phyloP scores from a whole-genome alignment of 2,329 filamentous ascomycete genomes.

The Cladosporium sp. region DNA sequence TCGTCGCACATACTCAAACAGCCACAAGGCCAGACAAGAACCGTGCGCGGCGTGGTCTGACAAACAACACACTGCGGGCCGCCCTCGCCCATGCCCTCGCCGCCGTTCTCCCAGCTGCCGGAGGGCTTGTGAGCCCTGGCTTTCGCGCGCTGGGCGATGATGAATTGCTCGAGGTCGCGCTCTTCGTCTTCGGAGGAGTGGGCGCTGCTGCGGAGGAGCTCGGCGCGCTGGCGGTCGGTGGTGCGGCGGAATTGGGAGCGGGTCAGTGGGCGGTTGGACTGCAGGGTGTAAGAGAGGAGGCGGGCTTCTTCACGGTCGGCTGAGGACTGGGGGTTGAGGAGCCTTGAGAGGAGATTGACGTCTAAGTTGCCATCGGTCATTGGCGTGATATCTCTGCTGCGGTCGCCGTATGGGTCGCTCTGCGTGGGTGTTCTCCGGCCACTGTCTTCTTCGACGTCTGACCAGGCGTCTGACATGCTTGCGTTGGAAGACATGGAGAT shows the following conservation, averaged over 20 bases:
- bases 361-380: constrained; percentile 37
- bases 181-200: constrained; percentile 47
- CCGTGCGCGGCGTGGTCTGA: constrained; percentile 74
- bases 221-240: constrained; percentile 62
- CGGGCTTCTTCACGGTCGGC: constrained; percentile 77
- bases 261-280: constrained; percentile 67
- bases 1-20: constrained; percentile 94
- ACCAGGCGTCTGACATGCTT: constrained; percentile 38
- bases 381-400: constrained; percentile 50
- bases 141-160: constrained; percentile 48
- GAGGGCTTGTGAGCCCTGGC: constrained; percentile 32
- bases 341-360: constrained; percentile 55
- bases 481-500: constrained; percentile 55
- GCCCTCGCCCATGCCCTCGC: constrained; percentile 63
- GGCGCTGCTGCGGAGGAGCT: constrained; percentile 50
- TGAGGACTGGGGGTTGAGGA: constrained; percentile 71
- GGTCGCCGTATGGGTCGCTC: constrained; percentile 43
- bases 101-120: constrained; percentile 61
- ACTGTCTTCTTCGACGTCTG: constrained; percentile 43
- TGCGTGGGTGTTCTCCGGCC: constrained; percentile 69
- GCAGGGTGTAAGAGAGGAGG: constrained; percentile 72
- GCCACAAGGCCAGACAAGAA: constrained; percentile 94
- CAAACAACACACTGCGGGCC: constrained; percentile 91
- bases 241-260: constrained; percentile 68
- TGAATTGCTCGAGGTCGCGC: constrained; percentile 52